Base-by-base conservation (phyloP, 1,284 basidiomycete genomes). In the Sphagnurus paluster region DNA sequence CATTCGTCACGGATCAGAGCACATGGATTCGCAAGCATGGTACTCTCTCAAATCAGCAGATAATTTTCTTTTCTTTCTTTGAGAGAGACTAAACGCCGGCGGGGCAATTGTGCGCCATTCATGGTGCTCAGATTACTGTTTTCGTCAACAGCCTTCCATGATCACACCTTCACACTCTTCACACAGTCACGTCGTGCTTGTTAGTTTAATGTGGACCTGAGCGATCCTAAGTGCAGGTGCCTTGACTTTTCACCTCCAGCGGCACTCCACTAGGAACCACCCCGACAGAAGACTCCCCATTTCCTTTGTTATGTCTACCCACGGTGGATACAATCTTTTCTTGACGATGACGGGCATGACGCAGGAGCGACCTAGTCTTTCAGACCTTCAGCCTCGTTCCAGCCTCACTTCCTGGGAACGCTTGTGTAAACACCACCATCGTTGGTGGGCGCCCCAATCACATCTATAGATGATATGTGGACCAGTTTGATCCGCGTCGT, bases 181-280 rank as follows among this genome's bases (percentile, higher is more conserved):
- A 49, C 47, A 49, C 29, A n/a, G n/a, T 50, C 40, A 42, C 40
- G 36, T 13, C 40, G 25, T 38, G 7, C 29, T 32, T 10, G 23
- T 38, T 28, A 36, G 33, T 44, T 13, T 23, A 24, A 40, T 23
- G n/a, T 32, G 28, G 25, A 14, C 28, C 28, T 30, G 28, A 24
- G 11, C 5, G 10, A 20, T 24, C 24, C n/a, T n/a, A n/a, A n/a
- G n/a, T n/a, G n/a, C 6, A 39, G 38, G 28, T 41, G 39, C 39
- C 39, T 39, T 39, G 29, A 11, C 39, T 19, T n/a, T 40, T 30
- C 38, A 32, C 16, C 28, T 20, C n/a, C 28, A 3, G 26, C 16
- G 13, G 11, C 20, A 2, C 38, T 8, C 3, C 28, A 10, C 29
- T 8, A 23, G 13, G 35, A 16, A 37, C 30, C 14, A 14, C 30